Percentiles rank a stretch among this genome's conserved stretches.
phyloP scores from a whole-genome alignment of 176 grass and related monocot species.

The Carex parvula region DNA sequence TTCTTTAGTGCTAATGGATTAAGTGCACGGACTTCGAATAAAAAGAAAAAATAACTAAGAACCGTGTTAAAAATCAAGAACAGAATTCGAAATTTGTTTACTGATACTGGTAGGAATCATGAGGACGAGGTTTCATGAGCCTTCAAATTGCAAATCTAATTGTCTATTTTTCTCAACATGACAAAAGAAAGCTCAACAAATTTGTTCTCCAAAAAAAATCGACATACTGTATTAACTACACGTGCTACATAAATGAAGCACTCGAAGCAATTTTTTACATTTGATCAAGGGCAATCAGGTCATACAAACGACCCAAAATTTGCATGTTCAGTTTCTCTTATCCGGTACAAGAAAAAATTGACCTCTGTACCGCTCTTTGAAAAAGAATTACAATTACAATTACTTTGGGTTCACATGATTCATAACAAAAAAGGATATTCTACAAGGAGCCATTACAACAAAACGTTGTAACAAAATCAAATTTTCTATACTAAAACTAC shows the following conservation, averaged over 20 bases:
- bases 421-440: neutral
- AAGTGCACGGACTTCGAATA: no score
- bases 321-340: neutral
- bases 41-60: neutral
- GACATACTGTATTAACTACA: neutral
- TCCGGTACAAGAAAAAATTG: neutral
- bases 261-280: neutral
- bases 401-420: neutral
- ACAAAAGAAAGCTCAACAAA: neutral
- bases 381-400: constrained; percentile 7
- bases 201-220: neutral
- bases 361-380: neutral
- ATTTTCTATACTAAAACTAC: constrained; percentile 8
- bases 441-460: neutral
- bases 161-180: neutral
- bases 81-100: neutral
- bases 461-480: constrained; percentile 10
- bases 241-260: neutral
- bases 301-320: neutral
- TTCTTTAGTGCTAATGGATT: no score
- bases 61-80: neutral
- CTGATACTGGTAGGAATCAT: neutral
- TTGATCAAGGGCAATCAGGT: neutral
- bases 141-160: no score
- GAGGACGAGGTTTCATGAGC: neutral